Evolutionary conservation across 2,329 filamentous ascomycete genomes (phyloP).

Genomic region (Neofusicoccum kwambonambiense): DNA sequence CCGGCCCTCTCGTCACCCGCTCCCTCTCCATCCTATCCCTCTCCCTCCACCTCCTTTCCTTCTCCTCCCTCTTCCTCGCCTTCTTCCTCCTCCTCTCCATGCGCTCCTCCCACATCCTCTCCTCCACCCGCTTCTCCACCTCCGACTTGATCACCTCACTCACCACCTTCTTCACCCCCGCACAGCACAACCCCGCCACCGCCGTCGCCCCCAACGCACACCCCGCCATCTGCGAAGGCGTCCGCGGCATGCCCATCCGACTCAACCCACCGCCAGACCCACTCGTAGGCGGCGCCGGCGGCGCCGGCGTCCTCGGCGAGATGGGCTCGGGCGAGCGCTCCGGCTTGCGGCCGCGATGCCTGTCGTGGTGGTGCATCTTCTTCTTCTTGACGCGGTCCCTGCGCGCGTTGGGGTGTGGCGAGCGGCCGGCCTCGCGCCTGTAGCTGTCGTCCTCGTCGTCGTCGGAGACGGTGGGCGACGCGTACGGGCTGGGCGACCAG

Average conservation of each 20-base stretch:
- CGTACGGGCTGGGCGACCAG: neutral
- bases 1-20: neutral
- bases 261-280: neutral
- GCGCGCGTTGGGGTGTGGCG: neutral
- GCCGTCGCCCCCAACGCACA: neutral
- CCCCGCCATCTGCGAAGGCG: neutral
- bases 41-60: neutral
- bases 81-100: neutral
- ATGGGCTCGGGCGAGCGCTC: too few relatives aligned
- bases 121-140: constrained; percentile 1
- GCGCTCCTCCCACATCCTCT: neutral
- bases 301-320: too few relatives aligned
- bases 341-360: neutral
- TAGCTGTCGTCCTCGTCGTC: neutral
- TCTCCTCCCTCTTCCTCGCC: constrained; percentile 1
- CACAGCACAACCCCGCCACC: neutral
- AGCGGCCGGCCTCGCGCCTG: neutral
- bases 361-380: neutral
- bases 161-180: neutral
- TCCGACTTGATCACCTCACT: neutral
- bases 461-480: neutral
- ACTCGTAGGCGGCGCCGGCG: neutral
- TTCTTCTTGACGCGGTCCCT: too few relatives aligned
- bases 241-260: neutral
- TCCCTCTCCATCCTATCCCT: neutral